These are phyloP conservation scores for Aegle marmelos DNA, from an alignment of 345 rosid species.

Conservation along the genomic window DNA sequence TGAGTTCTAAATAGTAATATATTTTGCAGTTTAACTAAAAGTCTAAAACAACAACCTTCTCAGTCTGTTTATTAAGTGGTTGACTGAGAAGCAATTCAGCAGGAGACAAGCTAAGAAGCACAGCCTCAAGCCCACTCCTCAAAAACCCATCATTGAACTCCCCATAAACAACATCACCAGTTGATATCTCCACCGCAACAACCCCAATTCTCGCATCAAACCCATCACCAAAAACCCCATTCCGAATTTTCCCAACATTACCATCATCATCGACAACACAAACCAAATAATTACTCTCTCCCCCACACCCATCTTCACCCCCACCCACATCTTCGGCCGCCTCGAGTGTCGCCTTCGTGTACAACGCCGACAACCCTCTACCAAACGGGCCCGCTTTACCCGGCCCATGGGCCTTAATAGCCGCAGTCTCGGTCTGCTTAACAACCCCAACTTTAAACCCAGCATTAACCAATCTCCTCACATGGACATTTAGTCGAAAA, in stretches of 20 bases:
- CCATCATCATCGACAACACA: conserved; percentile 68
- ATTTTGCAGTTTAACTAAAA: background rate
- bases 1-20: background rate
- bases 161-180: conserved; percentile 84
- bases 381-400: conserved; percentile 66
- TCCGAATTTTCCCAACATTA: conserved; percentile 1
- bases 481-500: conserved; percentile 75
- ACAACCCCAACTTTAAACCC: conserved; percentile 94
- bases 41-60: conserved; percentile 54
- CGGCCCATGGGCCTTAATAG: conserved; percentile 77
- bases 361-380: conserved; percentile 78
- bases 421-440: conserved; percentile 95
- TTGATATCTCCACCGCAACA: conserved; percentile 85
- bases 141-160: conserved; percentile 66
- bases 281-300: conserved; percentile 65
- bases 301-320: conserved; percentile 61
- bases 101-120: conserved; percentile 76
- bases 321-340: conserved; percentile 85
- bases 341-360: conserved; percentile 85
- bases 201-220: conserved; percentile 68
- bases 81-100: conserved; percentile 77
- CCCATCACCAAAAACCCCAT: conserved; percentile 27
- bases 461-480: conserved; percentile 77
- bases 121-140: conserved; percentile 88
- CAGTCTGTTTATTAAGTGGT: conserved; percentile 70